Conservation (phyloP, 805 yeast genomes). For the Teunomyces lycoperdinae region DNA sequence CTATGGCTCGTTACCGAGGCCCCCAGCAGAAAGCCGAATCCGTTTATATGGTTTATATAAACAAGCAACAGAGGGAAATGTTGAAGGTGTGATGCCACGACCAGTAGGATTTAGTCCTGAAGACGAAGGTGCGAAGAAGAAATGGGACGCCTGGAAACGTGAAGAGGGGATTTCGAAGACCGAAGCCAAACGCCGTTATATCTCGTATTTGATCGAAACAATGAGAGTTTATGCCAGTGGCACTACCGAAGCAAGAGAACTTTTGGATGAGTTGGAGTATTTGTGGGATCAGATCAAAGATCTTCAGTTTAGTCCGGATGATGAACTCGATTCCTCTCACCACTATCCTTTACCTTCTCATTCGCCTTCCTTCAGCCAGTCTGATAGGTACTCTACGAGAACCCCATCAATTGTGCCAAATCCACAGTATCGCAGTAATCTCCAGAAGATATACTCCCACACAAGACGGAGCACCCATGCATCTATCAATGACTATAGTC, state of each 20-base stretch:
- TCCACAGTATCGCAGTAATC: constrained; percentile 31
- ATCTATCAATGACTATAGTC: constrained; percentile 34
- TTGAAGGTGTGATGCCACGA: constrained; percentile 61
- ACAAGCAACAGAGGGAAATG: constrained; percentile 88
- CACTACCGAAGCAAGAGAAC: constrained; percentile 62
- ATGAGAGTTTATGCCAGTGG: constrained; percentile 70
- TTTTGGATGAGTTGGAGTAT: constrained; percentile 64
- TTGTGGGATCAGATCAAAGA: constrained; percentile 73
- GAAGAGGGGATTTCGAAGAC: constrained; percentile 66
- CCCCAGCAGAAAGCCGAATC: constrained; percentile 68
- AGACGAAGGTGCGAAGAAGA: constrained; percentile 64
- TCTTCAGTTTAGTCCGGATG: constrained; percentile 30
- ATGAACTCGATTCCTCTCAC: constrained; percentile 18
- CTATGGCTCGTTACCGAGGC: constrained; percentile 65
- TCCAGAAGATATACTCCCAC: constrained; percentile 44
- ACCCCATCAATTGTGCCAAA: constrained; percentile 29
- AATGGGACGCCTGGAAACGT: constrained; percentile 84
- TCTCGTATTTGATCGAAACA: constrained; percentile 65
- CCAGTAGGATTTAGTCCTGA: constrained; percentile 61
- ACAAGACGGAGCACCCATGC: constrained; percentile 37
- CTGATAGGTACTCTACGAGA: constrained; percentile 35
- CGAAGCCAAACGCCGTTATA: constrained; percentile 73
- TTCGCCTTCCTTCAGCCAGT: constrained; percentile 35
- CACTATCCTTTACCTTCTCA: constrained; percentile 28
- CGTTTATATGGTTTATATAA: constrained; percentile 78